Conservation (phyloP, 202 grass and related monocot species). For the Zizania palustris region DNA sequence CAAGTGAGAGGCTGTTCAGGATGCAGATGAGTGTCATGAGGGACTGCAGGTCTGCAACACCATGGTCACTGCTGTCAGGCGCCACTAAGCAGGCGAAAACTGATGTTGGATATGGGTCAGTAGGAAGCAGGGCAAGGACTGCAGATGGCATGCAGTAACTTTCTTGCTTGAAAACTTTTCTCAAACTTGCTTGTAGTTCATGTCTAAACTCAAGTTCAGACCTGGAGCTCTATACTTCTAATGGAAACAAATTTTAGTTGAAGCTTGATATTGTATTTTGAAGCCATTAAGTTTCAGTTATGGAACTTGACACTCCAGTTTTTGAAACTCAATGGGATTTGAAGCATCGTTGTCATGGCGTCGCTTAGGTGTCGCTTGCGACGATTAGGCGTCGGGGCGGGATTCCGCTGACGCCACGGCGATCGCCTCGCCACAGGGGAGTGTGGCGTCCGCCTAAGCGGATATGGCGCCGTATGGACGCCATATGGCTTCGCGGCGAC, state of each 20-base stretch:
- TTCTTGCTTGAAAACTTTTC: neutral
- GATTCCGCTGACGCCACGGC: no score
- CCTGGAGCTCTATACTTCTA: neutral
- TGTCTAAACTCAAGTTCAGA: neutral
- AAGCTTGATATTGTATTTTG: neutral
- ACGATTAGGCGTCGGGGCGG: no score
- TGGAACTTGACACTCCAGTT: neutral
- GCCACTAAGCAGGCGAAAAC: neutral
- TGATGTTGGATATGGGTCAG: neutral
- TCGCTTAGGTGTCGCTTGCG: no score
- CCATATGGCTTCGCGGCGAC: no score
- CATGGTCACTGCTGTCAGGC: neutral
- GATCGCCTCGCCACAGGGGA: no score
- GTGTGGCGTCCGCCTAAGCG: no score
- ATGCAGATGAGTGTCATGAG: neutral
- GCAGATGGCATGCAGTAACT: no score
- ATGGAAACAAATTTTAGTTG: neutral
- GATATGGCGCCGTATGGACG: no score
- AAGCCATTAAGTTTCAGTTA: neutral
- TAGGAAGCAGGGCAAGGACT: neutral
- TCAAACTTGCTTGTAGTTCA: neutral
- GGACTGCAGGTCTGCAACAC: neutral
- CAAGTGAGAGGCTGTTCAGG: neutral
- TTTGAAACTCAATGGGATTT: neutral
- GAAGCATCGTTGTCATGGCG: no score